Evolutionary conservation across 345 rosid species (phyloP).

Genomic region (Gossypium raimondii): DNA sequence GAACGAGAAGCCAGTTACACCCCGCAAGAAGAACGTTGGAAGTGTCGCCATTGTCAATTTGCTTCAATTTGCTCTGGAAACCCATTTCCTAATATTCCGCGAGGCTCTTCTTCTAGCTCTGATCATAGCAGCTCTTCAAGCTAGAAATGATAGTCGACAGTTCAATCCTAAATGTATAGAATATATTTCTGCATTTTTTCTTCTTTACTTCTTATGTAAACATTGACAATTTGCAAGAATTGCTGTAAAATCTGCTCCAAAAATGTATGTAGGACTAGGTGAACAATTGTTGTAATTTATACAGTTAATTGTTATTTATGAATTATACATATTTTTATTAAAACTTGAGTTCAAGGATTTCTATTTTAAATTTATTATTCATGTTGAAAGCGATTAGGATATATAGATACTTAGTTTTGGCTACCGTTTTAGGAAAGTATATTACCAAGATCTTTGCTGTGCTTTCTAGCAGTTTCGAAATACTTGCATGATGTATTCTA

Average conservation of each 20-base stretch:
- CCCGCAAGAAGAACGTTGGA: constrained; percentile 82
- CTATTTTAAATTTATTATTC: no score
- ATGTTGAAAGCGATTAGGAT: no score
- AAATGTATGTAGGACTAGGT: neutral
- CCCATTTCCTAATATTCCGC: constrained; percentile 9
- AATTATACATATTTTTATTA: no score
- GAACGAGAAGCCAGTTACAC: constrained; percentile 55
- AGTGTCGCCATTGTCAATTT: constrained; percentile 60
- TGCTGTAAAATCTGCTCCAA: neutral
- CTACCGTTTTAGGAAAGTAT: no score
- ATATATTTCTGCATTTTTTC: no score
- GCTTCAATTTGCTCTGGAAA: constrained; percentile 42
- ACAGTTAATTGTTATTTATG: neutral
- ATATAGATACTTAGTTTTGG: no score
- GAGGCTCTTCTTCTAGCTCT: constrained; percentile 12
- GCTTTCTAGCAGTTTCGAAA: no score
- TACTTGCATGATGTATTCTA: no score
- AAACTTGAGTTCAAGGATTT: no score
- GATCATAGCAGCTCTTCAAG: neutral
- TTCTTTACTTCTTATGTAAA: no score
- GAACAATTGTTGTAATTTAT: neutral
- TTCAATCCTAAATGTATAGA: neutral
- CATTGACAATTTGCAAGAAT: no score
- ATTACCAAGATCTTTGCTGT: no score
- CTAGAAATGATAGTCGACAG: neutral